These are phyloP conservation scores for Nemania bipapillata DNA, from an alignment of 2,329 filamentous ascomycete species.

Conservation along the genomic window DNA sequence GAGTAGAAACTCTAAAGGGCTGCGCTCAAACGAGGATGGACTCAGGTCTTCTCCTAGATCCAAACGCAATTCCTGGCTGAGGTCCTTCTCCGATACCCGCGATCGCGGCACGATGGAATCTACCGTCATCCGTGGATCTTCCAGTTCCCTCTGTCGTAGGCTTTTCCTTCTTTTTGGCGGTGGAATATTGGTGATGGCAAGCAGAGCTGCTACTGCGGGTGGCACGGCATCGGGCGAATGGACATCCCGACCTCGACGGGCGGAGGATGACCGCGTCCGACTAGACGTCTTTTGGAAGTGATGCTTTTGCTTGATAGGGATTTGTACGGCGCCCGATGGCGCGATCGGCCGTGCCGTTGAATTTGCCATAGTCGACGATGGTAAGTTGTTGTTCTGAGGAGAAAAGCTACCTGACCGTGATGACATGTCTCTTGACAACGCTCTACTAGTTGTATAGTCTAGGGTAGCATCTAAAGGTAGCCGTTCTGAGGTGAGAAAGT, in stretches of 20 bases:
- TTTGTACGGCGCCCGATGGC: conserved; percentile 66
- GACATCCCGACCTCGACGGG: conserved; percentile 54
- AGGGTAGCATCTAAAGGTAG: conserved; percentile 35
- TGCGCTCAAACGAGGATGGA: conserved; percentile 60
- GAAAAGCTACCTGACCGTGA: conserved; percentile 43
- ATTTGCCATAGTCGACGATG: conserved; percentile 49
- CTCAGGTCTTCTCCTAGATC: conserved; percentile 38
- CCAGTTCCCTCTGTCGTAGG: conserved; percentile 46
- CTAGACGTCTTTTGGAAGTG: conserved; percentile 54
- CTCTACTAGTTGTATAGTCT: conserved; percentile 36
- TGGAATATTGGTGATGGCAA: conserved; percentile 72
- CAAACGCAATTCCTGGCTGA: conserved; percentile 56
- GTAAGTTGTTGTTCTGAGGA: conserved; percentile 43
- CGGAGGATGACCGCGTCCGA: conserved; percentile 51
- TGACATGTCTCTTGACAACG: conserved; percentile 47
- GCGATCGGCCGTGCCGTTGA: conserved; percentile 52
- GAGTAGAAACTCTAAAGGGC: conserved; percentile 68
- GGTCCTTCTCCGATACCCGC: conserved; percentile 67
- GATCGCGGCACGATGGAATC: conserved; percentile 66
- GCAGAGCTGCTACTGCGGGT: conserved; percentile 68
- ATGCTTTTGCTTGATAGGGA: conserved; percentile 58
- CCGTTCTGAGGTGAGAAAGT: conserved; percentile 34
- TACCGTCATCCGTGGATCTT: conserved; percentile 60
- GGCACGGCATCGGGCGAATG: conserved; percentile 67
- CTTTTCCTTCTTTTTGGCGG: conserved; percentile 56